A percentile compares a stretch with the other conserved stretches of the same genome.
These are phyloP conservation scores for Mortierella hygrophila DNA, from an alignment of 192 early-diverging fungal species.

Conservation along the genomic window DNA sequence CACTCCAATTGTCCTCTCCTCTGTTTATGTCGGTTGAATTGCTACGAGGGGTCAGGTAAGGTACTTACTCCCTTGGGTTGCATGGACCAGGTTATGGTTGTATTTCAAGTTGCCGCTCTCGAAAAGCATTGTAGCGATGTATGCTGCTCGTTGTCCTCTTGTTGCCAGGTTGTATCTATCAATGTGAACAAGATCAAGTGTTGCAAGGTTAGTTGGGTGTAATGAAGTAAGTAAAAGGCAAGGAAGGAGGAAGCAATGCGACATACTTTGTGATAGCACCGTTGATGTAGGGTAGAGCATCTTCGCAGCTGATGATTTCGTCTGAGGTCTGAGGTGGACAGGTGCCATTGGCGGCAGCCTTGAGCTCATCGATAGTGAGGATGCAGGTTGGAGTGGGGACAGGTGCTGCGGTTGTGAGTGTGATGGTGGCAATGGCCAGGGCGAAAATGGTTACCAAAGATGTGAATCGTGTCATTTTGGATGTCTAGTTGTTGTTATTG, in stretches of 20 bases:
- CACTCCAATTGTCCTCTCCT: background rate
- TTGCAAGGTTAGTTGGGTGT: background rate
- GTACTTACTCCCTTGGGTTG: constrained; percentile 43
- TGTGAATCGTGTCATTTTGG: background rate
- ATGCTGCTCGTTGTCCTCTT: constrained; percentile 49
- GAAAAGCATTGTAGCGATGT: constrained; percentile 43
- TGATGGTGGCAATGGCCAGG: background rate
- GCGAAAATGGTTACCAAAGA: background rate
- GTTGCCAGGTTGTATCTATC: constrained; percentile 22
- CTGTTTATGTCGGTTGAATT: background rate
- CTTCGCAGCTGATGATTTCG: constrained; percentile 31
- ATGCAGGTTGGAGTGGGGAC: background rate
- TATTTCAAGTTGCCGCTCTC: constrained; percentile 36
- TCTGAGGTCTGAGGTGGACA: constrained; percentile 19
- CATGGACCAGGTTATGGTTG: constrained; percentile 27
- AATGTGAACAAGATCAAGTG: background rate
- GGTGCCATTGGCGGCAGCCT: constrained; percentile 21
- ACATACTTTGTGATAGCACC: constrained; percentile 44
- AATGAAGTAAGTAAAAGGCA: background rate
- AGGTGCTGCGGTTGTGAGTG: background rate
- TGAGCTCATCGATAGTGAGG: constrained; percentile 20
- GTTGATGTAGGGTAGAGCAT: constrained; percentile 48
- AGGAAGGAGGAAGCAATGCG: background rate
- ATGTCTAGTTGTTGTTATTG: background rate
- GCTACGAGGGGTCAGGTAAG: background rate